phyloP scores from a whole-genome alignment of 2,329 filamentous ascomycete genomes.

The Coniochaeta pulveracea region DNA sequence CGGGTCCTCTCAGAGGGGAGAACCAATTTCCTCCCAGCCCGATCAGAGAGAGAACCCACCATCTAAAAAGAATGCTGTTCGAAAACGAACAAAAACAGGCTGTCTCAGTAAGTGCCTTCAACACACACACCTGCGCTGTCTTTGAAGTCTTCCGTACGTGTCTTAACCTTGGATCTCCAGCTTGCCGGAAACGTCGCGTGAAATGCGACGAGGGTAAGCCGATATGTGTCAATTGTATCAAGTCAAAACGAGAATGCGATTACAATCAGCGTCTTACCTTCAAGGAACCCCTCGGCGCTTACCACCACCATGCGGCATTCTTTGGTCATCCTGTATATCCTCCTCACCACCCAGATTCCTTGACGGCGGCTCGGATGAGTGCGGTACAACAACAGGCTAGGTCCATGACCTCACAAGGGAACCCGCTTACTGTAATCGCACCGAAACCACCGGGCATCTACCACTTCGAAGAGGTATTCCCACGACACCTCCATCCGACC shows the following conservation, averaged over 20 bases:
- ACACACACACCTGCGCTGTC: too few relatives aligned
- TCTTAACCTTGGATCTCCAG: too few relatives aligned
- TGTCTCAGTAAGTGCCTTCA: conserved; percentile 60
- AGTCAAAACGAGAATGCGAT: conserved; percentile 73
- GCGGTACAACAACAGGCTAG: conserved; percentile 26
- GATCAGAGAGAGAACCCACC: conserved; percentile 27
- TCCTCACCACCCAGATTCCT: conserved; percentile 30
- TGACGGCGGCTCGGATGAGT: conserved; percentile 30
- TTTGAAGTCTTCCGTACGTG: too few relatives aligned
- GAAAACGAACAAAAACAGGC: conserved; percentile 81
- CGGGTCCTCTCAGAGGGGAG: conserved; percentile 17
- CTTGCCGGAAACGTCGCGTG: conserved; percentile 88
- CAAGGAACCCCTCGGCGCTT: conserved; percentile 58
- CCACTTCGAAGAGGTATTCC: conserved; percentile 20
- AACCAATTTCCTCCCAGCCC: conserved; percentile 19
- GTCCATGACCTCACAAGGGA: conserved; percentile 21
- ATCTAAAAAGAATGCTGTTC: conserved; percentile 34
- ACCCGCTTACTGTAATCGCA: conserved; percentile 32
- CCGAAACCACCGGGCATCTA: conserved; percentile 33
- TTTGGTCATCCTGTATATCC: conserved; percentile 33
- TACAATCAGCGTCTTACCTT: conserved; percentile 75
- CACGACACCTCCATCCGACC: conserved; percentile 15
- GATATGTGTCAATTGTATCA: conserved; percentile 73
- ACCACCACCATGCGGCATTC: conserved; percentile 37
- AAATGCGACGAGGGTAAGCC: conserved; percentile 91